Percentiles rank a stretch among this genome's conserved stretches.
These are phyloP conservation scores for Glaciozyma martinii DNA, from an alignment of 768 basidiomycete genomes.

Conservation along the genomic window DNA sequence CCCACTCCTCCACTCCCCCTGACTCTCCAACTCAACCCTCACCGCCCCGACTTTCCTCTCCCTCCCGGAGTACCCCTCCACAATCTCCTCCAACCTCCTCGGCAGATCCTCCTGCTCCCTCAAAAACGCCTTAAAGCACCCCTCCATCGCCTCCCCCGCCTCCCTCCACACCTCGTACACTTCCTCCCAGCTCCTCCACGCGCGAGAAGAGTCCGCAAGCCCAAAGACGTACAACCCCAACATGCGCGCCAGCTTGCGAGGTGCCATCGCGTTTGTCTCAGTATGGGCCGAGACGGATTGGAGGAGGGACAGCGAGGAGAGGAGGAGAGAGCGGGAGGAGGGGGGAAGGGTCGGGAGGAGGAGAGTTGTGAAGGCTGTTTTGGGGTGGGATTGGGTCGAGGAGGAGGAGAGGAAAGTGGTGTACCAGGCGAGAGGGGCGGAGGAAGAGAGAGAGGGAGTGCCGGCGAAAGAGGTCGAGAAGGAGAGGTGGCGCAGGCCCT, in stretches of 20 bases:
- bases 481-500: slow-evolving; percentile 22
- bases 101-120: slow-evolving; percentile 17
- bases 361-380: slow-evolving; percentile 1
- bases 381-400: background rate
- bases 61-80: background rate
- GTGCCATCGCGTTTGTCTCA: slow-evolving; percentile 21
- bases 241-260: slow-evolving; percentile 1
- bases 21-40: slow-evolving; percentile 12
- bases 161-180: slow-evolving; percentile 7
- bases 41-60: slow-evolving; percentile 6
- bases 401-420: slow-evolving; percentile 1
- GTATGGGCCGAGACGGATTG: slow-evolving; percentile 17
- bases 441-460: background rate
- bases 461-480: slow-evolving; percentile 1
- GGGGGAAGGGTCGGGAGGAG: slow-evolving; percentile 20
- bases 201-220: background rate
- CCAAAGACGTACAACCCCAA: slow-evolving; percentile 23
- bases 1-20: slow-evolving; percentile 4
- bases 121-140: slow-evolving; percentile 4
- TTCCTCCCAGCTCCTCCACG: slow-evolving; percentile 1
- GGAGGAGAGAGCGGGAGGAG: slow-evolving; percentile 4
- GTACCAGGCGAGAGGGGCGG: slow-evolving; percentile 16
- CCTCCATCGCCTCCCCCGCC: slow-evolving; percentile 18
- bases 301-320: slow-evolving; percentile 3
- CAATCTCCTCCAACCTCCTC: slow-evolving; percentile 9